Evolutionary conservation across 2,329 filamentous ascomycete species (phyloP).

Genomic region (Albifimbria verrucaria): DNA sequence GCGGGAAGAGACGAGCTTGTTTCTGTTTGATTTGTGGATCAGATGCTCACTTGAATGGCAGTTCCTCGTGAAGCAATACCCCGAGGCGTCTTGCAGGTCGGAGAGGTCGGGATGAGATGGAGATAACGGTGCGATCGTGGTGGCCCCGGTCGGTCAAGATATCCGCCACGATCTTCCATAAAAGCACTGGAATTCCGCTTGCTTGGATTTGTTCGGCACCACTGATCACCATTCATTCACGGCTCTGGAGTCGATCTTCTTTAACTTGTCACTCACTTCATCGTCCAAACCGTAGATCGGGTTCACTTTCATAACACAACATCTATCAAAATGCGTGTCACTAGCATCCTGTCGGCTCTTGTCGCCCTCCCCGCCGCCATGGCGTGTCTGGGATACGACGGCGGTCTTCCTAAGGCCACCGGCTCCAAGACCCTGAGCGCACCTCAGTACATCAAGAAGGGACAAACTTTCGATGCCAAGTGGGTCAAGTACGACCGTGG

Average conservation of each 20-base stretch:
- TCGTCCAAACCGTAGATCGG: constrained; percentile 9
- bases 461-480: constrained; percentile 25
- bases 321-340: constrained; percentile 14
- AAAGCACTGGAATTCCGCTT: background rate
- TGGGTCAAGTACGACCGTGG: constrained; percentile 37
- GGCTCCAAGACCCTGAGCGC: constrained; percentile 20
- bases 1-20: background rate
- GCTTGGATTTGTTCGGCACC: background rate
- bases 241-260: background rate
- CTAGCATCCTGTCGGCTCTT: constrained; percentile 12
- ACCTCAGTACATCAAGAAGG: constrained; percentile 24
- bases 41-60: too few species aligned
- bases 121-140: too few species aligned
- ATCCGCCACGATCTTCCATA: too few species aligned
- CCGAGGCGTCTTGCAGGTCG: too few species aligned
- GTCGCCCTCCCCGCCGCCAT: constrained; percentile 23
- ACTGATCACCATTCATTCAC: background rate
- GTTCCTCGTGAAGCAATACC: too few species aligned
- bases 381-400: constrained; percentile 23
- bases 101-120: too few species aligned
- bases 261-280: background rate
- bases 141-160: too few species aligned
- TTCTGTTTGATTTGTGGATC: background rate
- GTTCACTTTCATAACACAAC: background rate
- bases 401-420: constrained; percentile 26